These are phyloP conservation scores for Phellopilus nigrolimitatus DNA, from an alignment of 1,284 basidiomycete genomes.

Conservation along the genomic window DNA sequence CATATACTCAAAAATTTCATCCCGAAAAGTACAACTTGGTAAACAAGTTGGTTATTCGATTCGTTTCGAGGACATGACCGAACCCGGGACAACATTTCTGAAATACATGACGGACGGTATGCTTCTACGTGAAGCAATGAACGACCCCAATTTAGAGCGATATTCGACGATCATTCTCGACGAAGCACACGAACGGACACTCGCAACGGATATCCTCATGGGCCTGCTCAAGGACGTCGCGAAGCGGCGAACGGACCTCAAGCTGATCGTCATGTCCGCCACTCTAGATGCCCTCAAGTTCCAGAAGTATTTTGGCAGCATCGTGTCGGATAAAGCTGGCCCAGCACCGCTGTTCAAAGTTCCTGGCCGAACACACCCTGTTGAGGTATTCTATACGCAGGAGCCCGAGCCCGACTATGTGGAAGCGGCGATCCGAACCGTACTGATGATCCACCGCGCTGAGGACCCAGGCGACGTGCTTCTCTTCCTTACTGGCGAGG, in stretches of 20 bases:
- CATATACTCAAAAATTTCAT: too few relatives aligned
- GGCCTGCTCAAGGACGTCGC: constrained; percentile 80
- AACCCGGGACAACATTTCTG: constrained; percentile 84
- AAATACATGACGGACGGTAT: constrained; percentile 99
- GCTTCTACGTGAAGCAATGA: constrained; percentile 96
- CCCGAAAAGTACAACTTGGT: constrained; percentile 71
- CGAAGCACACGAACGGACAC: constrained; percentile 97
- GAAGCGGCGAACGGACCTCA: constrained; percentile 81
- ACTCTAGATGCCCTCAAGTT: constrained; percentile 97
- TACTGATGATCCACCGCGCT: constrained; percentile 95
- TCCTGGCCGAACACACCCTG: constrained; percentile 93
- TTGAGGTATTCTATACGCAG: constrained; percentile 95
- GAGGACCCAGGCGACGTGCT: constrained; percentile 94
- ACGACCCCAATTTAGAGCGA: constrained; percentile 82
- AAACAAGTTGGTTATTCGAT: constrained; percentile 98
- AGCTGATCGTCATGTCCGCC: constrained; percentile 98
- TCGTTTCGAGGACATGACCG: constrained; percentile 98
- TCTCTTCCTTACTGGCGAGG: constrained; percentile 95
- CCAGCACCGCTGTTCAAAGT: constrained; percentile 91
- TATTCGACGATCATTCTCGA: constrained; percentile 99
- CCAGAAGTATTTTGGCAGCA: constrained; percentile 78
- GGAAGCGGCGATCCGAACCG: constrained; percentile 94
- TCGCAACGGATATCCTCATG: constrained; percentile 99
- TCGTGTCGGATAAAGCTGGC: constrained; percentile 1
- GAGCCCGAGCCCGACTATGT: constrained; percentile 97